phyloP scores from a whole-genome alignment of 2,329 filamentous ascomycete species.

The Zasmidium cellare region DNA sequence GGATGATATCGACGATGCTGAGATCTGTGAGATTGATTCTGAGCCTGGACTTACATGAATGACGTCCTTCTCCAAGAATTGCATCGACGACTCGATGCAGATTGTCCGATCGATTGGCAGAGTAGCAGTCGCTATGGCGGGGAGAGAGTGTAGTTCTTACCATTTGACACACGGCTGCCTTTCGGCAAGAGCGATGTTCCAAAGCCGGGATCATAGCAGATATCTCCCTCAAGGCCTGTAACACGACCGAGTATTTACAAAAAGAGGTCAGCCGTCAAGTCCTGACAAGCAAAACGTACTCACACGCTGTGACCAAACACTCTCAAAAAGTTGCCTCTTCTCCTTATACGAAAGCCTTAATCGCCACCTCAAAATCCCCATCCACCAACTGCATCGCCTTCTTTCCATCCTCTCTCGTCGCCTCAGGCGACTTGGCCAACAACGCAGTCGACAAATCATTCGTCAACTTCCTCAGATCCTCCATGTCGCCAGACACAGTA shows the following conservation, averaged over 20 bases:
- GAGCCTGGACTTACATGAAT: too few species aligned
- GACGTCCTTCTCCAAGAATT: too few species aligned
- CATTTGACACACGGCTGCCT: background rate
- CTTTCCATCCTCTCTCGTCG: conserved; percentile 13
- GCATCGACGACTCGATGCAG: too few species aligned
- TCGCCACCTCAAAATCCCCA: conserved; percentile 21
- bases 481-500: conserved; percentile 21
- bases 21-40: background rate
- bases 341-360: conserved; percentile 21
- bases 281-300: too few species aligned
- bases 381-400: conserved; percentile 19
- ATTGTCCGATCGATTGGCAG: background rate
- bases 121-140: background rate
- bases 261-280: too few species aligned
- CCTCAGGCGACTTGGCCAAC: conserved; percentile 18
- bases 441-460: conserved; percentile 18
- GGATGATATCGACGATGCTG: background rate
- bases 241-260: too few species aligned
- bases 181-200: background rate
- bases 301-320: too few species aligned
- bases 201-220: too few species aligned
- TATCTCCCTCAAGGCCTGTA: too few species aligned
- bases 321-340: background rate
- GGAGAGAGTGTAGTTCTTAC: background rate
- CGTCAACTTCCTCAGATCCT: conserved; percentile 20